phyloP scores from a whole-genome alignment of 2,329 filamentous ascomycete genomes.

The Penicillium sp. region DNA sequence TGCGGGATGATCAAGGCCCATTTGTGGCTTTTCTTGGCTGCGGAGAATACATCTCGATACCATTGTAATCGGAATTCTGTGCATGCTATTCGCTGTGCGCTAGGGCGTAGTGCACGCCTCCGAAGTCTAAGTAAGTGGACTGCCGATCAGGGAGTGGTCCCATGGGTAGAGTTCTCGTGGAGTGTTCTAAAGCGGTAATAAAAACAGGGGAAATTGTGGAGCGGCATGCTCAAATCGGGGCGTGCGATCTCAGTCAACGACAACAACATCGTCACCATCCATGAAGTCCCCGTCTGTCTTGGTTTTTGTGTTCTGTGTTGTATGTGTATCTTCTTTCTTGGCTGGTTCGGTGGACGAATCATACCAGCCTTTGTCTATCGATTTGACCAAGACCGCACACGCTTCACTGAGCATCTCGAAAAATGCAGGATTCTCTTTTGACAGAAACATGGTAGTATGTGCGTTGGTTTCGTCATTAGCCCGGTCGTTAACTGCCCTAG shows the following conservation, averaged over 20 bases:
- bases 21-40: background rate
- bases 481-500: constrained; percentile 71
- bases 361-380: constrained; percentile 43
- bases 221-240: background rate
- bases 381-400: constrained; percentile 38
- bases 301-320: constrained; percentile 10
- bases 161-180: constrained; percentile 3
- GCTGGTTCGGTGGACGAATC: constrained; percentile 24
- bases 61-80: background rate
- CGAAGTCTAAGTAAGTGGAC: constrained; percentile 11
- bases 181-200: constrained; percentile 1
- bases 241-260: constrained; percentile 28
- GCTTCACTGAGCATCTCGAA: constrained; percentile 39
- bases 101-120: background rate
- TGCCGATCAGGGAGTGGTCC: constrained; percentile 14
- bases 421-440: constrained; percentile 46
- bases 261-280: constrained; percentile 36
- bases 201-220: background rate
- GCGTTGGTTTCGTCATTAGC: constrained; percentile 75
- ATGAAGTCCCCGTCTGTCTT: constrained; percentile 26
- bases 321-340: constrained; percentile 16
- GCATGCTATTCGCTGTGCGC: constrained; percentile 7
- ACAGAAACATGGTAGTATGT: constrained; percentile 59
- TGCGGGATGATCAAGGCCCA: background rate
- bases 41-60: background rate